These are phyloP conservation scores for Pichia sp. DNA, from an alignment of 1,139 yeast species.

Conservation along the genomic window DNA sequence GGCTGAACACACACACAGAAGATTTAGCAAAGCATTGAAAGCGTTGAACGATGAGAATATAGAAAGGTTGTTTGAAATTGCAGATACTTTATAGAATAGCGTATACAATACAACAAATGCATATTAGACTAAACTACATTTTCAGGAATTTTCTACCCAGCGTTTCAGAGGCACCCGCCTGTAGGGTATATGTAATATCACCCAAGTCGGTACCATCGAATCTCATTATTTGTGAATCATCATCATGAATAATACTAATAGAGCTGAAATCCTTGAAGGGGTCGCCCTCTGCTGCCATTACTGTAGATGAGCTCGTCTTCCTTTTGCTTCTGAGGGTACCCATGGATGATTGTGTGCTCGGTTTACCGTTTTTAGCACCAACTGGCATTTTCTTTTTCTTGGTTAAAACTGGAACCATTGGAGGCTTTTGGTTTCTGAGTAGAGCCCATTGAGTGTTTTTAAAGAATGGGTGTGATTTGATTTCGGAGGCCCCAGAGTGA, in stretches of 20 bases:
- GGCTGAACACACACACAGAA: slow-evolving; percentile 14
- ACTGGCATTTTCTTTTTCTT: slow-evolving; percentile 21
- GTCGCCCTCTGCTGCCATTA: slow-evolving; percentile 48
- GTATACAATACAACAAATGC: not conserved
- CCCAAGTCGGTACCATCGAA: slow-evolving; percentile 52
- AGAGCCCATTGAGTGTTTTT: slow-evolving; percentile 93
- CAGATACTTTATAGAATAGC: slow-evolving; percentile 1
- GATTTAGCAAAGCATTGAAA: slow-evolving; percentile 5
- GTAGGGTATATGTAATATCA: slow-evolving; percentile 54
- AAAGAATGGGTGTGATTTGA: slow-evolving; percentile 84
- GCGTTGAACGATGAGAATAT: slow-evolving; percentile 4
- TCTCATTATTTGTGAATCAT: slow-evolving; percentile 38
- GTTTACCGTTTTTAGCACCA: slow-evolving; percentile 6
- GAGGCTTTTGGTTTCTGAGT: slow-evolving; percentile 85
- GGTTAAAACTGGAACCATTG: slow-evolving; percentile 84
- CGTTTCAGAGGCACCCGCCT: slow-evolving; percentile 16
- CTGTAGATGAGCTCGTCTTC: slow-evolving; percentile 33
- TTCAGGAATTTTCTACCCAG: slow-evolving; percentile 21
- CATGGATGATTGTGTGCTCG: slow-evolving; percentile 22
- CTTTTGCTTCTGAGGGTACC: slow-evolving; percentile 30
- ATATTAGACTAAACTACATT: slow-evolving; percentile 12
- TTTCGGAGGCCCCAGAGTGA: slow-evolving; percentile 88
- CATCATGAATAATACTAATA: slow-evolving; percentile 72
- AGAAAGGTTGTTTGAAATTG: slow-evolving; percentile 11
- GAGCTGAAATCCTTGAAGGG: slow-evolving; percentile 89